These are phyloP conservation scores for Scheffersomyces insectosa DNA, from an alignment of 1,139 yeast species.

Conservation along the genomic window DNA sequence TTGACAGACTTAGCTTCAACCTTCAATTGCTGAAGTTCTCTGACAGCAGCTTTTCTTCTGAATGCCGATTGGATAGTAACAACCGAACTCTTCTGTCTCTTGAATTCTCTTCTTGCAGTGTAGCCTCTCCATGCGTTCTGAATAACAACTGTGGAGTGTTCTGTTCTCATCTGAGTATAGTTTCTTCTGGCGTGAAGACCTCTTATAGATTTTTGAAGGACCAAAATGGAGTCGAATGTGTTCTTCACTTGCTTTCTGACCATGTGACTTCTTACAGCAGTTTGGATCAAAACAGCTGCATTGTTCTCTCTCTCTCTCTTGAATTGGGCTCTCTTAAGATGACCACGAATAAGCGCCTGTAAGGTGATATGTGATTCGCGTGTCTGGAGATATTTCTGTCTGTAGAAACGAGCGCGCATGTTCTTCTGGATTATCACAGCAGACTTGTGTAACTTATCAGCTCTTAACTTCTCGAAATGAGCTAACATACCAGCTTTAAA, in stretches of 20 bases:
- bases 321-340: constrained; percentile 56
- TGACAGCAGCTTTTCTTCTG: constrained; percentile 74
- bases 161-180: constrained; percentile 48
- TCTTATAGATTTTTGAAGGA: constrained; percentile 69
- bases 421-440: constrained; percentile 88
- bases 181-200: constrained; percentile 61
- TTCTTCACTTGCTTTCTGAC: constrained; percentile 49
- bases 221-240: constrained; percentile 52
- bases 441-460: constrained; percentile 72
- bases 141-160: constrained; percentile 64
- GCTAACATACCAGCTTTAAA: constrained; percentile 97
- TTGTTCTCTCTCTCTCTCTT: constrained; percentile 57
- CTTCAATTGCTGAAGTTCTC: constrained; percentile 62
- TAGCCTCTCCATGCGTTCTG: constrained; percentile 71
- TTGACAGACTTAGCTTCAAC: constrained; percentile 89
- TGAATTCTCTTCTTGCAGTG: constrained; percentile 47
- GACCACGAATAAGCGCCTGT: constrained; percentile 70
- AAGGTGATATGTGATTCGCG: constrained; percentile 54
- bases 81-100: constrained; percentile 50
- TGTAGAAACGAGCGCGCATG: constrained; percentile 65
- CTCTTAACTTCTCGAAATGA: constrained; percentile 80
- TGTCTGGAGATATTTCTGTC: constrained; percentile 58
- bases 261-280: constrained; percentile 64
- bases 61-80: constrained; percentile 74
- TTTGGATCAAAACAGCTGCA: constrained; percentile 76